Conservation (phyloP, 2,329 filamentous ascomycete genomes). For the Ophiosphaerella herpotricha region DNA sequence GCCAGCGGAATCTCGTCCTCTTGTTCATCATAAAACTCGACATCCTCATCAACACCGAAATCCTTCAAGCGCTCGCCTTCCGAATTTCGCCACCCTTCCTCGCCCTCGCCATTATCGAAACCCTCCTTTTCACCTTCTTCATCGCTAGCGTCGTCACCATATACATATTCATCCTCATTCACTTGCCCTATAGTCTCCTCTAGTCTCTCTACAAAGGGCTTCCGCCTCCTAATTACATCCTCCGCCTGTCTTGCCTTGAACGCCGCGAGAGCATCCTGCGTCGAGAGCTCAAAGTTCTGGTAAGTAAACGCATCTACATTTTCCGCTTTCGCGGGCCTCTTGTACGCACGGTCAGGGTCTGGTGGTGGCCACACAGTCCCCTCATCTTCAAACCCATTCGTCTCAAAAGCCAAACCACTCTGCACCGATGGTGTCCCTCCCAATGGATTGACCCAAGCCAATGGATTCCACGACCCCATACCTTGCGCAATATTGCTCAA, state of each 20-base stretch:
- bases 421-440: slow-evolving; percentile 55
- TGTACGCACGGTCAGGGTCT: slow-evolving; percentile 52
- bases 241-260: slow-evolving; percentile 60
- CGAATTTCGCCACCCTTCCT: slow-evolving; percentile 71
- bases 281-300: slow-evolving; percentile 42
- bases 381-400: slow-evolving; percentile 73
- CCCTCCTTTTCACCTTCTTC: slow-evolving; percentile 20
- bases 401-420: slow-evolving; percentile 66
- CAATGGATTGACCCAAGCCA: slow-evolving; percentile 73
- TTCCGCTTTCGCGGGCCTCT: slow-evolving; percentile 7
- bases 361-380: slow-evolving; percentile 54
- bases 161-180: slow-evolving; percentile 21
- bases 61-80: slow-evolving; percentile 76
- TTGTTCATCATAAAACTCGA: slow-evolving; percentile 68
- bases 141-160: slow-evolving; percentile 26
- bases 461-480: slow-evolving; percentile 68
- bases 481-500: slow-evolving; percentile 74
- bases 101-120: slow-evolving; percentile 48
- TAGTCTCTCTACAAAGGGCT: slow-evolving; percentile 50
- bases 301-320: slow-evolving; percentile 45
- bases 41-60: slow-evolving; percentile 79
- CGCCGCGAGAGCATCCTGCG: slow-evolving; percentile 54
- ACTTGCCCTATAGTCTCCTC: slow-evolving; percentile 22
- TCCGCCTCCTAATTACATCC: slow-evolving; percentile 52
- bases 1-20: slow-evolving; percentile 72